Evolutionary conservation across 2,329 filamentous ascomycete genomes (phyloP).

Genomic region (Colletotrichum sp.): DNA sequence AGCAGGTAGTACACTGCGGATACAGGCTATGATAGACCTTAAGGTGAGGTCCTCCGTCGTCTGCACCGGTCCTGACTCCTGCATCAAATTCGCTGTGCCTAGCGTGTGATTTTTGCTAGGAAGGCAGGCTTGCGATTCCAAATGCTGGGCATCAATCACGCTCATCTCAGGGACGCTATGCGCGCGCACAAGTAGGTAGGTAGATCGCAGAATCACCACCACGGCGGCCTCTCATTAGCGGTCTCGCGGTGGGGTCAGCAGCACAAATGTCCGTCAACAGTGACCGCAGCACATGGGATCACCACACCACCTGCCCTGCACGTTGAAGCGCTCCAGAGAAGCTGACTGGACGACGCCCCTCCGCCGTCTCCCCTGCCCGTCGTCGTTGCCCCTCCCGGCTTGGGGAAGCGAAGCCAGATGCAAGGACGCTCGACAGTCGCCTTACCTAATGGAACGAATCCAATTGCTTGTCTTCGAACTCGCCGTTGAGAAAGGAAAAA

Average conservation of each 20-base stretch:
- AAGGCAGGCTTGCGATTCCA: not conserved
- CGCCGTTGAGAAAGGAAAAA: not conserved
- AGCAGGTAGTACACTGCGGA: not conserved
- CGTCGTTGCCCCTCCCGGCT: not conserved
- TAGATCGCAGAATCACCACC: not conserved
- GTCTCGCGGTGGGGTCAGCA: slow-evolving; percentile 10
- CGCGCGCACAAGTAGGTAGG: not conserved
- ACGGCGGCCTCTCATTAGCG: slow-evolving; percentile 2
- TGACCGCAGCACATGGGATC: slow-evolving; percentile 10
- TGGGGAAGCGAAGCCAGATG: slow-evolving; percentile 1
- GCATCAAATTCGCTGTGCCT: not conserved
- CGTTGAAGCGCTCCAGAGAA: not conserved
- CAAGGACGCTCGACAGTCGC: not conserved
- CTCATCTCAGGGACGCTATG: not conserved
- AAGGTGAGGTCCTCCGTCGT: not conserved
- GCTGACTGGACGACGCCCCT: not conserved
- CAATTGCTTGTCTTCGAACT: not conserved
- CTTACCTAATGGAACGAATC: not conserved
- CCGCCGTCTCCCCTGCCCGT: not conserved
- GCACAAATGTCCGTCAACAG: not conserved
- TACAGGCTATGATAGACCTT: not conserved
- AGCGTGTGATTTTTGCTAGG: not conserved
- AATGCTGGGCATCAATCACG: not conserved
- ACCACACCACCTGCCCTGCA: slow-evolving; percentile 3
- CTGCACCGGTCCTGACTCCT: not conserved